Evolutionary conservation across 768 basidiomycete genomes (phyloP).

Genomic region (Phylloporus sp.): DNA sequence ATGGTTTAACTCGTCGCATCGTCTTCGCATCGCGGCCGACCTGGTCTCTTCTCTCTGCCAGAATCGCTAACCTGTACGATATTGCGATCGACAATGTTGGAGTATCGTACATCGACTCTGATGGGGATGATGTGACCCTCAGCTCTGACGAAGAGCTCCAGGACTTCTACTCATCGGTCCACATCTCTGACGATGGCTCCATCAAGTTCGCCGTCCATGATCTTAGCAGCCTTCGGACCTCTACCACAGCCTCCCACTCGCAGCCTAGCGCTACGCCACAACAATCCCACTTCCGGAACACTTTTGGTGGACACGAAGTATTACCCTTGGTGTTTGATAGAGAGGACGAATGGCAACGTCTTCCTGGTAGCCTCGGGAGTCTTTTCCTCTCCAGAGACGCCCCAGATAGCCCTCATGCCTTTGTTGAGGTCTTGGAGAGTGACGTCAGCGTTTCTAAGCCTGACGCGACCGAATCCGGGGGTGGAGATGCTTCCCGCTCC

Average conservation of each 20-base stretch:
- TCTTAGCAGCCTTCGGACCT: constrained; percentile 38
- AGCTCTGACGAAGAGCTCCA: constrained; percentile 75
- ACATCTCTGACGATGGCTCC: constrained; percentile 17
- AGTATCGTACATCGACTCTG: constrained; percentile 68
- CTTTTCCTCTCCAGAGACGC: constrained; percentile 35
- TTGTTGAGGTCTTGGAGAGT: constrained; percentile 54
- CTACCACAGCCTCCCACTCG: constrained; percentile 29
- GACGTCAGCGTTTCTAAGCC: constrained; percentile 34
- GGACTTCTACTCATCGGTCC: constrained; percentile 54
- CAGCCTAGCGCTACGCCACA: constrained; percentile 32
- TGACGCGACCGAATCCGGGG: constrained; percentile 29
- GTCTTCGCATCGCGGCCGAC: constrained; percentile 48
- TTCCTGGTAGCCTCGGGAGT: constrained; percentile 41
- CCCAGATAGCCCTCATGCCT: constrained; percentile 54
- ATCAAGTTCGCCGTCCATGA: constrained; percentile 67
- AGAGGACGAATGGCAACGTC: constrained; percentile 64
- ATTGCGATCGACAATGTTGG: constrained; percentile 58
- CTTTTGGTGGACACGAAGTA: constrained; percentile 49
- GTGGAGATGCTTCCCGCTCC: constrained; percentile 31
- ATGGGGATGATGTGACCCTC: constrained; percentile 74
- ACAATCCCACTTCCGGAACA: constrained; percentile 50
- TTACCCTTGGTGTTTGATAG: constrained; percentile 44
- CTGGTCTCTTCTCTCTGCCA: constrained; percentile 56
- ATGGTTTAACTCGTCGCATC: constrained; percentile 58
- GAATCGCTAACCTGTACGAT: constrained; percentile 48